Conservation (phyloP, 768 basidiomycete species). For the Megacollybia marginata region DNA sequence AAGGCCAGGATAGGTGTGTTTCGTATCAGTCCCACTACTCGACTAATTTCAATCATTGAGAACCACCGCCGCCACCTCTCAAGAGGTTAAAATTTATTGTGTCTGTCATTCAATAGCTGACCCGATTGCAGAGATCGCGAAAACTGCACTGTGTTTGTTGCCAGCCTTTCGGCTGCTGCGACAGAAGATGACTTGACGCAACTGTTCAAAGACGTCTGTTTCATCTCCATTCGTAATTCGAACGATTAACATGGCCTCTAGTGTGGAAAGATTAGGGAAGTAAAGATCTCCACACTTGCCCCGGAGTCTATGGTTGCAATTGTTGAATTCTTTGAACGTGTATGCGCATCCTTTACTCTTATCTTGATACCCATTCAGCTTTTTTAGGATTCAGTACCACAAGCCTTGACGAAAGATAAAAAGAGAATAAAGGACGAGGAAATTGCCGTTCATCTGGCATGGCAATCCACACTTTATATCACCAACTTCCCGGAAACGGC, state of each 20-base stretch:
- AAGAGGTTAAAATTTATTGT: conserved; percentile 45
- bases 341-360: conserved; percentile 14
- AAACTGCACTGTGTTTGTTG: conserved; percentile 86
- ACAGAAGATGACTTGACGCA: conserved; percentile 58
- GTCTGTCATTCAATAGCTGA: neutral
- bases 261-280: conserved; percentile 86
- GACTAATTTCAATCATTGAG: conserved; percentile 16
- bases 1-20: conserved; percentile 55
- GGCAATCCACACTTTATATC: conserved; percentile 91
- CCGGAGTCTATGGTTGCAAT: conserved; percentile 63
- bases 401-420: conserved; percentile 91
- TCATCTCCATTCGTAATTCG: neutral
- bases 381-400: conserved; percentile 68
- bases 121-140: conserved; percentile 74
- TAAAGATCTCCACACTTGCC: conserved; percentile 60
- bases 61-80: conserved; percentile 37
- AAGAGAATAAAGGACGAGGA: conserved; percentile 74
- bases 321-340: conserved; percentile 76
- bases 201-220: conserved; percentile 79
- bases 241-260: conserved; percentile 20
- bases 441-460: conserved; percentile 81
- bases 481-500: conserved; percentile 89
- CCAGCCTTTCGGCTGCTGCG: conserved; percentile 50
- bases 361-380: conserved; percentile 3
- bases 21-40: neutral